A percentile compares a stretch with the other conserved stretches of the same genome.
These are phyloP conservation scores for Fusarium sp. DNA, from an alignment of 2,329 filamentous ascomycete species.

Conservation along the genomic window DNA sequence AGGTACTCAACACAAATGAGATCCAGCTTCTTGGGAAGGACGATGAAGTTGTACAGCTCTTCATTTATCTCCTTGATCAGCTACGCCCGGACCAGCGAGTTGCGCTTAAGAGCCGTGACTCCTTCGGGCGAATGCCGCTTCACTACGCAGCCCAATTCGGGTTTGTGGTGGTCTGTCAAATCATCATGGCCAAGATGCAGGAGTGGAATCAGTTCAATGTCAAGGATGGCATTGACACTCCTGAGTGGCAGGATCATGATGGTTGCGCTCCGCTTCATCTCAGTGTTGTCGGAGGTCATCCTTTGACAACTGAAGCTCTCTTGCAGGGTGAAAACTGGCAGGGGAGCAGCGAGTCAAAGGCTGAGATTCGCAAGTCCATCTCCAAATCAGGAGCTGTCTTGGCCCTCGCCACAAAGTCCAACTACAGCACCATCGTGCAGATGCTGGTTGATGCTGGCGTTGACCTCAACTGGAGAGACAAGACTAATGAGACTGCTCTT, in stretches of 20 bases:
- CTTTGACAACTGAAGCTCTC: slow-evolving; percentile 84
- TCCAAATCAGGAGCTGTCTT: slow-evolving; percentile 90
- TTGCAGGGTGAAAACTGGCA: slow-evolving; percentile 85
- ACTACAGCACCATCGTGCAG: slow-evolving; percentile 85
- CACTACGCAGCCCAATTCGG: slow-evolving; percentile 97
- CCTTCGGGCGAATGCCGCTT: slow-evolving; percentile 84
- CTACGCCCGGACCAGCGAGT: slow-evolving; percentile 75
- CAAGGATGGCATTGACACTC: slow-evolving; percentile 85
- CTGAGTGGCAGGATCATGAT: slow-evolving; percentile 91
- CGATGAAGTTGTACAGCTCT: slow-evolving; percentile 80
- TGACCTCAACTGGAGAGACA: slow-evolving; percentile 93
- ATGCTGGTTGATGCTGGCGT: slow-evolving; percentile 91
- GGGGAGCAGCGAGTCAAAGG: slow-evolving; percentile 70
- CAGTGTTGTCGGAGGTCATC: slow-evolving; percentile 90
- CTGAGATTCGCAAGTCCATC: slow-evolving; percentile 74
- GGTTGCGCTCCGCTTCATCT: slow-evolving; percentile 92
- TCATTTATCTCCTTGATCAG: slow-evolving; percentile 72
- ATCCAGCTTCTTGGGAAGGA: slow-evolving; percentile 73
- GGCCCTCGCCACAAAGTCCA: slow-evolving; percentile 87
- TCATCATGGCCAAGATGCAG: slow-evolving; percentile 90
- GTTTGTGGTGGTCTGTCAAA: slow-evolving; percentile 88
- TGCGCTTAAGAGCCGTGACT: slow-evolving; percentile 77
- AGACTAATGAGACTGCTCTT: slow-evolving; percentile 89
- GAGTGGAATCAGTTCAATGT: slow-evolving; percentile 90
- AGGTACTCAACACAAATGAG: slow-evolving; percentile 74